Evolutionary conservation across 2,329 filamentous ascomycete species (phyloP), one percentile per base, ranked within the genome.

Genomic region (Acrocalymma vagum): DNA sequence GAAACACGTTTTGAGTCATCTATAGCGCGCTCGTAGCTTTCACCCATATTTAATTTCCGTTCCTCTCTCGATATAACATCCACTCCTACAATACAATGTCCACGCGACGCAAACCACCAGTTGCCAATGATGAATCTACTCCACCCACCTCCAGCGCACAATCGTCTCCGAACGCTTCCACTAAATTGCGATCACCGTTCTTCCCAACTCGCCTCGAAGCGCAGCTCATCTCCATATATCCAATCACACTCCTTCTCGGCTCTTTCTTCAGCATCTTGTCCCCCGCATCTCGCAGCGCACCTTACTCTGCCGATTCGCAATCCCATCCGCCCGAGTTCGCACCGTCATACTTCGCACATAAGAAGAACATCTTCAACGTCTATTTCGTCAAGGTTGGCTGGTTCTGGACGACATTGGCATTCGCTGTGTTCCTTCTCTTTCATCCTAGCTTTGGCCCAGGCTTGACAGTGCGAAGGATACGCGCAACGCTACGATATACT

Each of bases 381-480:
- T 81, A 91, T 60, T 99, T 97, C 64, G 94, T 99, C 62, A 99
- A 99, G 78, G 79, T 88, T 38, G 93, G 93, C 47, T 99, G 94
- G 94, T 81, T 86, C 33, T 99, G 94, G 94, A 85, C 90, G 20
- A 91, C 88, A 0, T 65, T 82, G 8, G 86, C 89, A 1, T 92
- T 96, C 60, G 71, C 81, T 22, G 69, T 82, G 11, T 90, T 96
- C 47, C 68, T 88, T 6, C 68, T 85, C 27, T 85, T 84, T 16
- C 87, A 95, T 62, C 83, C 87, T 2, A 73, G 74, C 16, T 74
- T 77, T 15, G 78, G 62, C 53, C 75, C 63, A 48, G 79, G 67
- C 23, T 57, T 63, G 20, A 63, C 58, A 43, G 67, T 23, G 48
- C 70, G 77, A 18, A 70, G 78, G n/a, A 37, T 81, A 9, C 80